phyloP scores from a whole-genome alignment of 495 filamentous ascomycete species.

The Apodospora peruviana region DNA sequence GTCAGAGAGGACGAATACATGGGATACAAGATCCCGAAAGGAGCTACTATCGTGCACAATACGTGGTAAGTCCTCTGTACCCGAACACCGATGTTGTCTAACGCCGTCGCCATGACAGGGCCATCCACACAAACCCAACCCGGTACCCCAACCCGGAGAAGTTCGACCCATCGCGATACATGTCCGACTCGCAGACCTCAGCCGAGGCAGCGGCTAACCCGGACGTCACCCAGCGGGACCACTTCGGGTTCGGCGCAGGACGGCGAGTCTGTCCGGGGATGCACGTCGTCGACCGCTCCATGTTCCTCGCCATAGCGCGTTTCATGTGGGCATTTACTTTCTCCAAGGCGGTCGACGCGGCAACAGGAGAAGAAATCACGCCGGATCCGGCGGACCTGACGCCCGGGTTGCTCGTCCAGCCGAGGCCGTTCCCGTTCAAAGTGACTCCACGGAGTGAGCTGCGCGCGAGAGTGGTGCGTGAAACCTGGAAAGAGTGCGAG shows the following conservation, averaged over 20 bases:
- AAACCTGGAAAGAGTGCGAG: conserved; percentile 18
- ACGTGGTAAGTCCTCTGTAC: conserved; percentile 11
- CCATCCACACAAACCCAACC: conserved; percentile 34
- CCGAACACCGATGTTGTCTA: background rate
- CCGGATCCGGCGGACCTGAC: conserved; percentile 26
- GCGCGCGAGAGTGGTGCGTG: conserved; percentile 11
- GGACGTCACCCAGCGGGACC: conserved; percentile 32
- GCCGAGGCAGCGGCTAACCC: conserved; percentile 25
- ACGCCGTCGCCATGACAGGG: background rate
- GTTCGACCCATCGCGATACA: conserved; percentile 47
- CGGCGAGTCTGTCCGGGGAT: conserved; percentile 51
- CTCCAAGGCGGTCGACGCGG: conserved; percentile 13
- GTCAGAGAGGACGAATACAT: conserved; percentile 37
- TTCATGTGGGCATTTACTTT: conserved; percentile 48
- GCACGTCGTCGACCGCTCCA: conserved; percentile 40
- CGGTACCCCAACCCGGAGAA: conserved; percentile 36
- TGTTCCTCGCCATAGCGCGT: conserved; percentile 41
- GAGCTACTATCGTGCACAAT: conserved; percentile 24
- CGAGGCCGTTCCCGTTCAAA: conserved; percentile 10
- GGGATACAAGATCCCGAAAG: conserved; percentile 27
- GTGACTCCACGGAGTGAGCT: conserved; percentile 14
- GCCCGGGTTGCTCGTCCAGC: conserved; percentile 20
- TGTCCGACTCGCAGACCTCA: conserved; percentile 19
- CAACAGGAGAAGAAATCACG: conserved; percentile 19
- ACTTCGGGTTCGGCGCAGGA: conserved; percentile 48